Percentiles rank a stretch among this genome's conserved stretches.
Conservation (phyloP, 345 rosid species). For the Rhodomyrtus tomentosa region DNA sequence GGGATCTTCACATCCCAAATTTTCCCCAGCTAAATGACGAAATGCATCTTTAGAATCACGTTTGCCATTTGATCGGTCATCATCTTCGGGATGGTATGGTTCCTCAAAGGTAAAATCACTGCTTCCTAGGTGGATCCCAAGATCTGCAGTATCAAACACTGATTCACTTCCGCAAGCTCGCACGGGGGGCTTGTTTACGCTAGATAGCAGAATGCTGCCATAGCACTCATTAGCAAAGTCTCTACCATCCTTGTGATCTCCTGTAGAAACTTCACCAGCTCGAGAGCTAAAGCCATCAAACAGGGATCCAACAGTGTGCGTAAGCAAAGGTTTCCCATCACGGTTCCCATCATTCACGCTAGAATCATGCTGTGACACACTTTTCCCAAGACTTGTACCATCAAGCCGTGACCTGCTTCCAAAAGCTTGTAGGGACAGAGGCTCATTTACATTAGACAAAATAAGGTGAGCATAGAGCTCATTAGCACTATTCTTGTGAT, state of each 20-base stretch:
- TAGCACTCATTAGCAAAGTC: neutral
- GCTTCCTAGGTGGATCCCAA: neutral
- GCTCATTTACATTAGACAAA: neutral
- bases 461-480: neutral
- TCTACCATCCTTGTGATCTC: neutral
- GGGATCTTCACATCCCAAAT: neutral
- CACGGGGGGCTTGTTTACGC: neutral
- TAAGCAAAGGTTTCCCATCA: neutral
- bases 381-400: neutral
- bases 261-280: neutral
- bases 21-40: neutral
- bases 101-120: neutral
- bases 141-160: neutral
- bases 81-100: neutral
- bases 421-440: neutral
- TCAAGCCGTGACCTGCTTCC: neutral
- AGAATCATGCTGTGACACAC: neutral
- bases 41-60: neutral
- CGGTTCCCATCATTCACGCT: neutral
- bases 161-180: neutral
- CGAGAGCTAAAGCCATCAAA: neutral
- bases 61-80: neutral
- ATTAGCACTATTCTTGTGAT: neutral
- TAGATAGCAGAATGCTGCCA: neutral
- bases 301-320: neutral